Evolutionary conservation across 345 rosid species (phyloP).

Genomic region (Noccaea caerulescens): DNA sequence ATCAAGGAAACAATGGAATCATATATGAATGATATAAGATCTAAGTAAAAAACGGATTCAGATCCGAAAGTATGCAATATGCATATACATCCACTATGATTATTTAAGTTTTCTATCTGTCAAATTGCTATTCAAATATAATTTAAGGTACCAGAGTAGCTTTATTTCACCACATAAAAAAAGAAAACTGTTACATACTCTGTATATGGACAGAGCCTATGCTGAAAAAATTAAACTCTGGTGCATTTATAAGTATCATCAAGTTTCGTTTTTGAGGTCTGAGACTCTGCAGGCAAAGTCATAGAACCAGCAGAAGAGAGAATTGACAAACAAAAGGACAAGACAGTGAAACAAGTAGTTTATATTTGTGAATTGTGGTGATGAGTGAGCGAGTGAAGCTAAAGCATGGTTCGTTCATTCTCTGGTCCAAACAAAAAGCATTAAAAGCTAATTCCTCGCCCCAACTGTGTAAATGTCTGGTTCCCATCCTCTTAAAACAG

Average conservation of each 20-base stretch:
- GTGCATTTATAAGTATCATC: constrained; percentile 32
- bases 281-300: constrained; percentile 36
- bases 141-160: constrained; percentile 4
- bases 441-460: constrained; percentile 36
- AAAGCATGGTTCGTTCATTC: constrained; percentile 35
- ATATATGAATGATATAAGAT: background rate
- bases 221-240: constrained; percentile 11
- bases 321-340: constrained; percentile 44
- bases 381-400: constrained; percentile 32
- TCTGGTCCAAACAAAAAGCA: constrained; percentile 37
- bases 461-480: constrained; percentile 46
- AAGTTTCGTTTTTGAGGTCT: constrained; percentile 38
- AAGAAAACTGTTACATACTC: constrained; percentile 10
- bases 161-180: constrained; percentile 11
- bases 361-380: constrained; percentile 1
- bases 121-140: constrained; percentile 26
- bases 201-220: constrained; percentile 35
- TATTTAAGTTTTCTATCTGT: background rate
- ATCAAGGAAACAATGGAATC: background rate
- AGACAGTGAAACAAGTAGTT: constrained; percentile 8
- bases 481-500: constrained; percentile 45
- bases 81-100: background rate
- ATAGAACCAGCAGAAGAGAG: constrained; percentile 29
- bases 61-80: background rate
- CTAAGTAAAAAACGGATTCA: background rate